phyloP scores from a whole-genome alignment of 1,284 basidiomycete genomes.

The Rhizoctonia solani region DNA sequence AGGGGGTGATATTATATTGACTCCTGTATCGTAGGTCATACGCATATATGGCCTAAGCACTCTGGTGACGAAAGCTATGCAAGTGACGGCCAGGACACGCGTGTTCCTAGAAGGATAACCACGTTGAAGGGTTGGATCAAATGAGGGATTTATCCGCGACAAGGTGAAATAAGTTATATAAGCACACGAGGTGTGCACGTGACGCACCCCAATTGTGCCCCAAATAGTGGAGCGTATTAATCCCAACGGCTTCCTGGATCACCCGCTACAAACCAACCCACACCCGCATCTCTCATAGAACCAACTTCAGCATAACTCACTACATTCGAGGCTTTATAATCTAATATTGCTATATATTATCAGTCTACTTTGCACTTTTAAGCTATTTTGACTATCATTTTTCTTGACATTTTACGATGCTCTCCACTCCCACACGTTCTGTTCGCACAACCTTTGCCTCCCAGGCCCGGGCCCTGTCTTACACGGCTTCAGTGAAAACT shows the following conservation, averaged over 20 bases:
- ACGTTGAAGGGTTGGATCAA: slow-evolving; percentile 24
- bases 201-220: background rate
- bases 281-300: background rate
- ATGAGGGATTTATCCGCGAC: slow-evolving; percentile 8
- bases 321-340: slow-evolving; percentile 4
- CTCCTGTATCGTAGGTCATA: background rate
- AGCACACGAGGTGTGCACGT: slow-evolving; percentile 26
- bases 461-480: slow-evolving; percentile 18
- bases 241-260: slow-evolving; percentile 9
- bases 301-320: background rate
- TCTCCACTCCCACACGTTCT: slow-evolving; percentile 31
- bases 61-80: background rate
- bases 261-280: background rate
- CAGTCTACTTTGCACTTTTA: background rate
- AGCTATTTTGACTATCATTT: slow-evolving; percentile 22
- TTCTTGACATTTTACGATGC: slow-evolving; percentile 28
- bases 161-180: too few relatives aligned
- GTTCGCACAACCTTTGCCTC: slow-evolving; percentile 11
- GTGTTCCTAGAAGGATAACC: background rate
- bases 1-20: too few relatives aligned
- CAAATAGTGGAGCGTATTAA: slow-evolving; percentile 26
- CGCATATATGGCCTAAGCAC: background rate
- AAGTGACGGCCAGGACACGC: background rate
- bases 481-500: slow-evolving; percentile 1
- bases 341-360: slow-evolving; percentile 28